Base-by-base conservation (phyloP, 805 yeast species). In the Lachancea sp. region DNA sequence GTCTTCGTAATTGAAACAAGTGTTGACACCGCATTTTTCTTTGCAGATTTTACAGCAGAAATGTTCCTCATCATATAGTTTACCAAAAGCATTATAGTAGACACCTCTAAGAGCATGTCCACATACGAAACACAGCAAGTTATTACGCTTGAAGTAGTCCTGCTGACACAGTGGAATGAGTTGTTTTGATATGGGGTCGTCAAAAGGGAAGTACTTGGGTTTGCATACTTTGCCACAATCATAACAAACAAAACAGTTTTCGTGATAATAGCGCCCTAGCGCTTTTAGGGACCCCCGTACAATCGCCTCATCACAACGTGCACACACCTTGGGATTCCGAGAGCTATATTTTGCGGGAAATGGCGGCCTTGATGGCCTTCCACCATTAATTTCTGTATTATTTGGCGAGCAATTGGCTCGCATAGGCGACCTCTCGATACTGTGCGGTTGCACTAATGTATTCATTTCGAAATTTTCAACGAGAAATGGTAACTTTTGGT, bases 1-100 rank as follows among this genome's bases (percentile, higher is more conserved):
- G 46, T 80, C 79, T 18, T 83, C 78, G 59, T 85, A 89, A 61
- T 90, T 96, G 61, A 88, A 92, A 56, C 88, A 86, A 61, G 89
- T 96, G 42, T 89, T 89, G 3, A 84, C 78, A 23, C 90, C 96
- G 61, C 94, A 92, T 19, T 84, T 84, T 41, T 79, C 79, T 29
- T 80, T 75, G 58, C 98, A 92, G 23, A 86, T 77, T 6, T 83
- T 78, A 65, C 98, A 94, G 41, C 86, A 83, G 63, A 94, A 92
- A 63, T 92, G 98, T 51, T 92, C 96, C 38, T 90, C 80, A 55
- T 92, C 97, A 60, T 87, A 92, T 55, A 90, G 84, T 51, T 80
- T 78, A 9, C 95, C 95, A 53, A 89, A 74, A 0, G 97, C 97
- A 1, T 96, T 89, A 43, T 89, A 88, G 63, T 90, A 90, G 1